These are phyloP conservation scores for Didymella glomerata DNA, from an alignment of 2,329 filamentous ascomycete species.

Conservation along the genomic window DNA sequence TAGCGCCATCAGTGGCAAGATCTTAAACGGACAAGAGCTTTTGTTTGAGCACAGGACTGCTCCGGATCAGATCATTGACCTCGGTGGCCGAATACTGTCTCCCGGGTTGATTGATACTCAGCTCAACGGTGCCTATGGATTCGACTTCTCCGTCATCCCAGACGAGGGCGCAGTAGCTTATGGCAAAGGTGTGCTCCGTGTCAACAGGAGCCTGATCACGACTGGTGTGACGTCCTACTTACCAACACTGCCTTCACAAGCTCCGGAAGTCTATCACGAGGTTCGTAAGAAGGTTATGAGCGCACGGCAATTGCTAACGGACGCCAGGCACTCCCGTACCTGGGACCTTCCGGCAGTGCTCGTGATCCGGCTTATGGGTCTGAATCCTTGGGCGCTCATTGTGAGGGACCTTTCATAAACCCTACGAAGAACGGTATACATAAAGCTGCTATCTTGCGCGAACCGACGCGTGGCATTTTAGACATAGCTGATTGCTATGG, in stretches of 20 bases:
- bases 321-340: slow-evolving; percentile 71
- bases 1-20: slow-evolving; percentile 80
- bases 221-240: slow-evolving; percentile 90
- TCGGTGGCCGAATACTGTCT: slow-evolving; percentile 82
- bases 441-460: slow-evolving; percentile 73
- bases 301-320: slow-evolving; percentile 1
- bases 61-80: slow-evolving; percentile 79
- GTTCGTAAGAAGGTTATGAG: slow-evolving; percentile 51
- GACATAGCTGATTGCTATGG: slow-evolving; percentile 80
- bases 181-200: slow-evolving; percentile 72
- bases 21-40: slow-evolving; percentile 73
- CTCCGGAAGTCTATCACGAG: slow-evolving; percentile 81
- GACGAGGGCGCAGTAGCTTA: slow-evolving; percentile 68
- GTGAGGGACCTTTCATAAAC: slow-evolving; percentile 88
- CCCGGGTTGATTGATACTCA: slow-evolving; percentile 92
- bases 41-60: slow-evolving; percentile 73
- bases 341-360: slow-evolving; percentile 72
- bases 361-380: slow-evolving; percentile 74
- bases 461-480: slow-evolving; percentile 66
- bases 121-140: slow-evolving; percentile 90
- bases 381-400: slow-evolving; percentile 88
- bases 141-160: slow-evolving; percentile 87
- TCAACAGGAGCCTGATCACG: slow-evolving; percentile 75
- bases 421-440: slow-evolving; percentile 88
- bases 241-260: slow-evolving; percentile 84